Evolutionary conservation across 2,329 filamentous ascomycete genomes (phyloP).

Genomic region (Aspergillus costaricaensis): DNA sequence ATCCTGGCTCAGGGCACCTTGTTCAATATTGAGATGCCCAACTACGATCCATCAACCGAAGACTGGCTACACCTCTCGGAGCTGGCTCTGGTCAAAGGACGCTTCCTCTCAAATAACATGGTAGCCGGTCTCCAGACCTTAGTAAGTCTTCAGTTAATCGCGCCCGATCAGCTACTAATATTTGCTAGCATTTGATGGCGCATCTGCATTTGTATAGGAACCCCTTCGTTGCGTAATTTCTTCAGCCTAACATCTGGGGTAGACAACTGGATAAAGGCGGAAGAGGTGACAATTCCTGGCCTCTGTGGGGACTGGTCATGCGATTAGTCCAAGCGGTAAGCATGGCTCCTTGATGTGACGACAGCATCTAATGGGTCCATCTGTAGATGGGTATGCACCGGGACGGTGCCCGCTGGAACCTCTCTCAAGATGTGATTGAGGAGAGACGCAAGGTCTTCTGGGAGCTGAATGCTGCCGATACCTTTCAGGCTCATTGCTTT

Average conservation of each 20-base stretch:
- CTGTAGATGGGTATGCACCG: conserved; percentile 4
- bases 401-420: conserved; percentile 4
- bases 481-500: conserved; percentile 4
- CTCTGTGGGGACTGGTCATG: conserved; percentile 4
- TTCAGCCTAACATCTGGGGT: background rate
- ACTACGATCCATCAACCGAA: conserved; percentile 2
- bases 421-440: background rate
- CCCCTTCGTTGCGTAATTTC: background rate
- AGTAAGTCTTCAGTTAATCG: background rate
- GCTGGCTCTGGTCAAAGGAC: conserved; percentile 1
- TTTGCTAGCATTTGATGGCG: conserved; percentile 5
- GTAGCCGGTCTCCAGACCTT: background rate
- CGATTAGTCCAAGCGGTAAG: conserved; percentile 7
- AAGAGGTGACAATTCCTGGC: conserved; percentile 3
- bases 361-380: background rate
- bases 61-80: conserved; percentile 6
- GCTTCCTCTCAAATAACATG: conserved; percentile 4
- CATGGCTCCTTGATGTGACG: background rate
- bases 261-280: conserved; percentile 6
- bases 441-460: conserved; percentile 9
- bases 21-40: conserved; percentile 5
- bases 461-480: conserved; percentile 4
- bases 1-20: conserved; percentile 4
- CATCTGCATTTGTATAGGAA: background rate
- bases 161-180: background rate